Evolutionary conservation across 371 early-diverging fungal genomes (phyloP).

Genomic region (Haplosporangium sp.): DNA sequence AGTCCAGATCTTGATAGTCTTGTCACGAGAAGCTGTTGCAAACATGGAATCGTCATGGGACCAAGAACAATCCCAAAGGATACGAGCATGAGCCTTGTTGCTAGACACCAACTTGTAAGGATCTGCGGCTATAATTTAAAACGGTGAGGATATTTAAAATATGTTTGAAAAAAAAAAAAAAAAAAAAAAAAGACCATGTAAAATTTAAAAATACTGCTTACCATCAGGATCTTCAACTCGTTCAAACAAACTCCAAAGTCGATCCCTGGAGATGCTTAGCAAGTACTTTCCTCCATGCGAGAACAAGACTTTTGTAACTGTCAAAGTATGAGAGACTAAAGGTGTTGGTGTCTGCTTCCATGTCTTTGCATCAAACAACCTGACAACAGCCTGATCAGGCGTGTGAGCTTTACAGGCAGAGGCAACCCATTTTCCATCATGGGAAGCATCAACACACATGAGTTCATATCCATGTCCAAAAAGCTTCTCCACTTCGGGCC

Average conservation of each 20-base stretch:
- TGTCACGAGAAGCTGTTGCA: conserved; percentile 94
- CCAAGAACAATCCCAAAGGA: conserved; percentile 95
- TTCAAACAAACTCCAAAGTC: conserved; percentile 87
- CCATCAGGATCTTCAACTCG: conserved; percentile 57
- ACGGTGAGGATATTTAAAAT: not conserved
- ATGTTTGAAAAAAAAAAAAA: not conserved
- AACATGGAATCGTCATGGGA: conserved; percentile 81
- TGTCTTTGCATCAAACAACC: conserved; percentile 75
- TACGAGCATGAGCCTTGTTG: conserved; percentile 91
- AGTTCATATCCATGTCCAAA: conserved; percentile 97
- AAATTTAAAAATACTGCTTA: not conserved
- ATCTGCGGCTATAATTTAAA: conserved; percentile 22
- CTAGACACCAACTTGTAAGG: conserved; percentile 71
- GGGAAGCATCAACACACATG: conserved; percentile 78
- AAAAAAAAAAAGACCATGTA: not conserved
- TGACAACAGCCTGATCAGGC: conserved; percentile 81
- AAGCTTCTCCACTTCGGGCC: conserved; percentile 96
- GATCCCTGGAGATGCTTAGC: conserved; percentile 90
- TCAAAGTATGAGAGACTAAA: conserved; percentile 83
- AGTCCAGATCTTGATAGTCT: conserved; percentile 87
- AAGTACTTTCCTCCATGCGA: conserved; percentile 80
- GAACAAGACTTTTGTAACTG: conserved; percentile 87
- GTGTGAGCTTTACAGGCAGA: conserved; percentile 85
- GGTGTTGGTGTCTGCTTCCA: conserved; percentile 78
- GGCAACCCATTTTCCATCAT: conserved; percentile 81